A percentile compares a stretch with the other conserved stretches of the same genome.
Evolutionary conservation across 2,329 filamentous ascomycete species (phyloP).

Genomic region (Fusarium humuli): DNA sequence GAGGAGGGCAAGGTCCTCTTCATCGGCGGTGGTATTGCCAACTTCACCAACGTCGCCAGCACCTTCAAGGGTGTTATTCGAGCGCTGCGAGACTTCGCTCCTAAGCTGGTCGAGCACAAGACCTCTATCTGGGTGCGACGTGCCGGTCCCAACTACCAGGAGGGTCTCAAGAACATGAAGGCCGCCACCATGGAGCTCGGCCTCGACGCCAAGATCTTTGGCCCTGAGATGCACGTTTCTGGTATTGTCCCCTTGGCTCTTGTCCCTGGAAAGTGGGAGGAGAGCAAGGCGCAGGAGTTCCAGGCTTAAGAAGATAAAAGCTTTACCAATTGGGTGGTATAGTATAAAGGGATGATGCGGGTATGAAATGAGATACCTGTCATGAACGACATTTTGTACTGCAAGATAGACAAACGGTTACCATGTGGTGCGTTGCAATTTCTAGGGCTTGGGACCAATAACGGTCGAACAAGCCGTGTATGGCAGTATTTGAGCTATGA

Average conservation of each 20-base stretch:
- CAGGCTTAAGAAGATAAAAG: conserved; percentile 57
- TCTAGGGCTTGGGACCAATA: conserved; percentile 39
- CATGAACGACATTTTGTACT: conserved; percentile 50
- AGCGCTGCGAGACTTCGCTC: conserved; percentile 89
- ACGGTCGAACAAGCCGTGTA: conserved; percentile 44
- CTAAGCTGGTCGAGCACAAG: conserved; percentile 92
- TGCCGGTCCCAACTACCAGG: conserved; percentile 97
- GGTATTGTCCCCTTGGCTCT: conserved; percentile 96
- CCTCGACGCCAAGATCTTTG: conserved; percentile 74
- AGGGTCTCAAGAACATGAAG: conserved; percentile 99
- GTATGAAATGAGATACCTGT: conserved; percentile 40
- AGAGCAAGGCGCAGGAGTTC: conserved; percentile 72
- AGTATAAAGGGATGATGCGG: conserved; percentile 40
- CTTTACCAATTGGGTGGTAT: conserved; percentile 18
- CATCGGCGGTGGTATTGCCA: conserved; percentile 99
- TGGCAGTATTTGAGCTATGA: conserved; percentile 48
- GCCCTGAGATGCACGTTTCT: conserved; percentile 92
- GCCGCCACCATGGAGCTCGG: conserved; percentile 92
- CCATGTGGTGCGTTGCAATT: conserved; percentile 45
- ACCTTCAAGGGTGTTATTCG: conserved; percentile 99
- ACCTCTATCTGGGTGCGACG: conserved; percentile 95
- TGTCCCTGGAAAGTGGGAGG: conserved; percentile 71
- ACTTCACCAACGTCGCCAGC: conserved; percentile 99
- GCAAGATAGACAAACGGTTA: conserved; percentile 50
- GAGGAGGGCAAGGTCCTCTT: conserved; percentile 98